phyloP scores from a whole-genome alignment of 192 early-diverging fungal species.

The Backusella psychrophila region DNA sequence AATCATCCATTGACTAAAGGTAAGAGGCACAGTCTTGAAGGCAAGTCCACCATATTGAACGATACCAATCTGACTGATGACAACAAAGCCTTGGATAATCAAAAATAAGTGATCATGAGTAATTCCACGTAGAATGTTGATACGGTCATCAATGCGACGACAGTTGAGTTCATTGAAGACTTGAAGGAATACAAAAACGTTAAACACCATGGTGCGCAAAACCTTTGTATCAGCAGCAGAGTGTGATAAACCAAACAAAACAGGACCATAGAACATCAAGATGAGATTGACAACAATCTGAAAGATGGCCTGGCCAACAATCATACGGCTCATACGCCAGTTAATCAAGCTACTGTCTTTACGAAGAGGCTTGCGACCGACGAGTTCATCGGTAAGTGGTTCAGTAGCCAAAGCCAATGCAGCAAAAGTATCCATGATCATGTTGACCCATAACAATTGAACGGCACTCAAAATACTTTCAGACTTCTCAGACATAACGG shows the following conservation, averaged over 20 bases:
- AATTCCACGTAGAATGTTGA: slow-evolving; percentile 87
- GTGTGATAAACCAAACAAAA: slow-evolving; percentile 56
- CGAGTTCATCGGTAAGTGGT: slow-evolving; percentile 79
- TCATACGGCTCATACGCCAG: slow-evolving; percentile 90
- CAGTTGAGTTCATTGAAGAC: slow-evolving; percentile 96
- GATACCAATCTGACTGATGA: slow-evolving; percentile 73
- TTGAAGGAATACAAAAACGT: slow-evolving; percentile 92
- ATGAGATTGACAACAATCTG: slow-evolving; percentile 78
- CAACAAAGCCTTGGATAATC: slow-evolving; percentile 59
- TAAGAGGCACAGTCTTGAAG: slow-evolving; percentile 77
- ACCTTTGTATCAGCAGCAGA: slow-evolving; percentile 36
- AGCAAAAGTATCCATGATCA: slow-evolving; percentile 94
- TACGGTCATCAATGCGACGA: slow-evolving; percentile 70
- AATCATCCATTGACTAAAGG: slow-evolving; percentile 66
- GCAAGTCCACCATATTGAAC: slow-evolving; percentile 82
- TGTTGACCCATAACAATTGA: slow-evolving; percentile 93
- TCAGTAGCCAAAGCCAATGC: slow-evolving; percentile 93
- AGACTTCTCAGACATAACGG: slow-evolving; percentile 61
- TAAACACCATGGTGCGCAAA: slow-evolving; percentile 86
- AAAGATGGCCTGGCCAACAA: slow-evolving; percentile 87
- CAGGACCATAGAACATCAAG: slow-evolving; percentile 54
- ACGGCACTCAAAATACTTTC: slow-evolving; percentile 83
- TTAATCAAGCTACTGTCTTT: slow-evolving; percentile 79
- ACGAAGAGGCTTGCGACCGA: slow-evolving; percentile 75
- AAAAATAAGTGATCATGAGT: slow-evolving; percentile 76